phyloP scores from a whole-genome alignment of 1,284 basidiomycete genomes.

The Sporisorium graminicola region DNA sequence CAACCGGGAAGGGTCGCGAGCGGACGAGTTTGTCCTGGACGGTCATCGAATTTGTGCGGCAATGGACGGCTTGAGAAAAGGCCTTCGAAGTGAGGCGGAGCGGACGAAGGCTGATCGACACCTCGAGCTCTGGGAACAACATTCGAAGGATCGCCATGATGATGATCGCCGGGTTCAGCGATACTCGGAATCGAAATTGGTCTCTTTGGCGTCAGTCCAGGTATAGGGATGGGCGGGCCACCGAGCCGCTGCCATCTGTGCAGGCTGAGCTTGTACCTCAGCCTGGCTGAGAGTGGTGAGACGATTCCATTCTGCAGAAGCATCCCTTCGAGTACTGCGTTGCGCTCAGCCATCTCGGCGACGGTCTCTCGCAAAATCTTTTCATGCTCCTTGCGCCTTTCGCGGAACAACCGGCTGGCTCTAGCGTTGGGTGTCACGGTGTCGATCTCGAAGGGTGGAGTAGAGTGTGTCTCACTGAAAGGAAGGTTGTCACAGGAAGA shows the following conservation, averaged over 20 bases:
- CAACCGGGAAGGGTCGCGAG: not conserved
- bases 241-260: slow-evolving; percentile 24
- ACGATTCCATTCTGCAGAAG: slow-evolving; percentile 24
- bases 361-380: slow-evolving; percentile 34
- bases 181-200: not conserved
- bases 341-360: slow-evolving; percentile 27
- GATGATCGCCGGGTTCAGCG: not conserved
- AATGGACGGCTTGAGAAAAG: too few relatives aligned
- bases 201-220: slow-evolving; percentile 20
- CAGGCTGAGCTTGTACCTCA: slow-evolving; percentile 25
- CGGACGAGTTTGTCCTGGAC: not conserved
- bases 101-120: not conserved
- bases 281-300: slow-evolving; percentile 12
- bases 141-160: not conserved
- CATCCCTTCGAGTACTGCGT: slow-evolving; percentile 22
- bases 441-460: not conserved
- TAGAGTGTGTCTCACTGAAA: not conserved
- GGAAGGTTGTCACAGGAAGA: not conserved
- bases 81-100: not conserved
- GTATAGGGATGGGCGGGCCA: slow-evolving; percentile 38
- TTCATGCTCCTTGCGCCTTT: slow-evolving; percentile 39
- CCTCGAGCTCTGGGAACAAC: not conserved
- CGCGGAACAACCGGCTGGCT: slow-evolving; percentile 37
- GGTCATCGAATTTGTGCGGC: not conserved
- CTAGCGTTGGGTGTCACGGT: slow-evolving; percentile 24